These are phyloP conservation scores for Rhodamnia rubescens DNA, from an alignment of 345 rosid genomes.

Conservation along the genomic window DNA sequence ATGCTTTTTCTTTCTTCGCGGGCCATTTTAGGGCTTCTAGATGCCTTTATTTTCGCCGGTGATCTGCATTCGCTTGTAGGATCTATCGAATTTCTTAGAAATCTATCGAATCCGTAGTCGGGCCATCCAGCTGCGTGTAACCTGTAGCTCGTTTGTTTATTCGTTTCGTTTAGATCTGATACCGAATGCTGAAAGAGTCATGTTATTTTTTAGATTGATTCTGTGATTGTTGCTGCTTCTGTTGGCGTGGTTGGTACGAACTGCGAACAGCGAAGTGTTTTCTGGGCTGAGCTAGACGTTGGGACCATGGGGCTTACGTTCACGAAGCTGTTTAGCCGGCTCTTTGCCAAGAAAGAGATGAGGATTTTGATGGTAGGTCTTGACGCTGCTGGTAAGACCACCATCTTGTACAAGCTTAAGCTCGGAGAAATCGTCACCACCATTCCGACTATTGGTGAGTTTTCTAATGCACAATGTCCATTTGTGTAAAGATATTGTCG, in stretches of 20 bases:
- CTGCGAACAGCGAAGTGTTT: background rate
- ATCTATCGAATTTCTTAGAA: background rate
- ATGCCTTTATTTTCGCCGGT: background rate
- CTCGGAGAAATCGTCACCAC: conserved; percentile 79
- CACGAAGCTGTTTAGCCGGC: conserved; percentile 55
- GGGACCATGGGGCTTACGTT: conserved; percentile 43
- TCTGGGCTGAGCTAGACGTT: background rate
- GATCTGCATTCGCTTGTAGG: background rate
- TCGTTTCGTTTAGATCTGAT: background rate
- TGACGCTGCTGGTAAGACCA: conserved; percentile 81
- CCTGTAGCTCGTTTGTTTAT: background rate
- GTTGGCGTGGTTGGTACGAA: background rate
- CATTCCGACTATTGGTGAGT: conserved; percentile 67
- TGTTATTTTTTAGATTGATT: background rate
- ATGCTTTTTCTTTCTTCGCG: background rate
- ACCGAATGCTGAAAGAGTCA: background rate
- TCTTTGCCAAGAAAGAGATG: conserved; percentile 74
- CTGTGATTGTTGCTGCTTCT: background rate
- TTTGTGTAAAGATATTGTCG: accelerated
- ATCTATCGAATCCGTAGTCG: background rate
- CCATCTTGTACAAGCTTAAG: conserved; percentile 67
- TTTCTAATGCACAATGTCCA: background rate
- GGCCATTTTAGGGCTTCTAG: background rate
- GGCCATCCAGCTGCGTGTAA: background rate
- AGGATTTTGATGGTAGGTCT: conserved; percentile 82